phyloP scores from a whole-genome alignment of 169 alveolate genomes.

The Cryptosporidium viatorum region DNA sequence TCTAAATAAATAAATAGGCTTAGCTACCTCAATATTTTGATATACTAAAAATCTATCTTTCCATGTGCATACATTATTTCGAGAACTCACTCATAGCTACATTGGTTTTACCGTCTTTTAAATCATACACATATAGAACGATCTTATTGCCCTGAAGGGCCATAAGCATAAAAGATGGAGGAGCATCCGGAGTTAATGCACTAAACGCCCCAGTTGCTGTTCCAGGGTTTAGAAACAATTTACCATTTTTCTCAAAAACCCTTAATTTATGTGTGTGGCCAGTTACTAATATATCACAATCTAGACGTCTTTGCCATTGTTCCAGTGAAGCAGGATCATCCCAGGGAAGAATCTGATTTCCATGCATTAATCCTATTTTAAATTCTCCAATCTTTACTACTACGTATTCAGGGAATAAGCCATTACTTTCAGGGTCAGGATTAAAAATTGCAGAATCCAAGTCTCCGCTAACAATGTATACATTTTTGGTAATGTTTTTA shows the following conservation, averaged over 20 bases:
- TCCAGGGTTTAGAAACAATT: conserved; percentile 93
- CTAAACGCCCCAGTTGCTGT: conserved; percentile 92
- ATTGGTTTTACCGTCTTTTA: conserved; percentile 82
- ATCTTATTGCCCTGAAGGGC: conserved; percentile 84
- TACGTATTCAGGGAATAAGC: conserved; percentile 87
- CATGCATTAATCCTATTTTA: conserved; percentile 93
- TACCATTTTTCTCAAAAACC: conserved; percentile 86
- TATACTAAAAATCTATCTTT: background rate
- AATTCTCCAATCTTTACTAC: conserved; percentile 91
- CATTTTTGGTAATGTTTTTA: conserved; percentile 85
- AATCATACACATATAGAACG: conserved; percentile 82
- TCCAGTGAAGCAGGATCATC: conserved; percentile 91
- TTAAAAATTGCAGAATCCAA: conserved; percentile 85
- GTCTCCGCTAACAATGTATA: conserved; percentile 92
- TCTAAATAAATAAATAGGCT: conserved; percentile 33
- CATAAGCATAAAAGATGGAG: conserved; percentile 84
- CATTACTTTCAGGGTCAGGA: conserved; percentile 62
- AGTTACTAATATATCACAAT: conserved; percentile 90
- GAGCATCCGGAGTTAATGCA: conserved; percentile 76
- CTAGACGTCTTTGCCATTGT: conserved; percentile 88
- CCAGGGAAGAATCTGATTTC: conserved; percentile 95
- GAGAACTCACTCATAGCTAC: conserved; percentile 84
- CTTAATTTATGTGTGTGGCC: conserved; percentile 91
- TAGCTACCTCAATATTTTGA: background rate
- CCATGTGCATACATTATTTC: conserved; percentile 25